Conservation (phyloP, 352 stramenopile genomes). For the Albugo laibachii region DNA sequence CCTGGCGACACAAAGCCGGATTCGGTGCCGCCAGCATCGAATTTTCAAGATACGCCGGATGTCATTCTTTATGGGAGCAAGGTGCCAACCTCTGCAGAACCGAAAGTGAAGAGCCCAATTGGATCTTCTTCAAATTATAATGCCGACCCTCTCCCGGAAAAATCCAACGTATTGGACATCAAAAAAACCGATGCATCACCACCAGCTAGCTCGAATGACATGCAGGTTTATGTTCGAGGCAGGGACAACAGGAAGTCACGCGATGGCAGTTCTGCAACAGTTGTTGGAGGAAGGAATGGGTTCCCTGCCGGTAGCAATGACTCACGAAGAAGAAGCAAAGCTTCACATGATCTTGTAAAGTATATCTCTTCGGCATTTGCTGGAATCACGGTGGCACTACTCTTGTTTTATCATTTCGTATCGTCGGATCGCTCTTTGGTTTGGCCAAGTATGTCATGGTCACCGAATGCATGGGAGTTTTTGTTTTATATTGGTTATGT, state of each 20-base stretch:
- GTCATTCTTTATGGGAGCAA: neutral
- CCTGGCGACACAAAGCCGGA: neutral
- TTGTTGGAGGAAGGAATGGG: neutral
- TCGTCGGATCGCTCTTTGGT: slow-evolving; percentile 22
- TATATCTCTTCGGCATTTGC: slow-evolving; percentile 33
- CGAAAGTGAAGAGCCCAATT: neutral
- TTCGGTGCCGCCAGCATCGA: neutral
- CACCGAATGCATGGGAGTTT: slow-evolving; percentile 61
- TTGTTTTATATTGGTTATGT: slow-evolving; percentile 42
- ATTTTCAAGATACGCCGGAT: neutral
- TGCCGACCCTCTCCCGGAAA: neutral
- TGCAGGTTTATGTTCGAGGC: neutral
- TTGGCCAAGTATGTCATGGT: slow-evolving; percentile 25
- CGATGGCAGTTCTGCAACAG: neutral
- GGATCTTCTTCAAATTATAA: neutral
- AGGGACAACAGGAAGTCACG: slow-evolving; percentile 3
- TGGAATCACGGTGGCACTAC: slow-evolving; percentile 34
- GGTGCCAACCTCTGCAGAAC: neutral
- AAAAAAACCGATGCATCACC: neutral
- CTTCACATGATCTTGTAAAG: slow-evolving; percentile 36
- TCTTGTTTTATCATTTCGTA: slow-evolving; percentile 40
- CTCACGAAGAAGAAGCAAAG: slow-evolving; percentile 22
- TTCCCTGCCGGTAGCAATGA: slow-evolving; percentile 1
- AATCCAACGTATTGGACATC: neutral
- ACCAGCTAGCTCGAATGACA: too few relatives aligned